Evolutionary conservation across 768 basidiomycete genomes (phyloP).

Genomic region (Hydnomerulius pinastri): DNA sequence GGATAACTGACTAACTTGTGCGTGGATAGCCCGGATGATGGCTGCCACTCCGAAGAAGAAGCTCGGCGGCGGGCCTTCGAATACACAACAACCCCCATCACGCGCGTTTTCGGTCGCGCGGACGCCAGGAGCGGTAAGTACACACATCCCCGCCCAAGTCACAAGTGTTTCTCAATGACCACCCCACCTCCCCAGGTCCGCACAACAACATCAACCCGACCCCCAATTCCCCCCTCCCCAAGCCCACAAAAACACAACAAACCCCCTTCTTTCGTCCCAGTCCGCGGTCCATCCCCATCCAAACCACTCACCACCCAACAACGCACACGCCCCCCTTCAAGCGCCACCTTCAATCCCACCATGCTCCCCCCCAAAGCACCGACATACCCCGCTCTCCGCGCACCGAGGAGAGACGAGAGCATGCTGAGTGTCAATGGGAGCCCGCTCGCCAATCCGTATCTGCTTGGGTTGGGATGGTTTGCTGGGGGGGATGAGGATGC

Average conservation of each 20-base stretch:
- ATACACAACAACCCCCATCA: constrained; percentile 49
- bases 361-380: constrained; percentile 48
- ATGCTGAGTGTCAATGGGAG: constrained; percentile 84
- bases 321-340: constrained; percentile 53
- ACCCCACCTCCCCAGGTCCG: constrained; percentile 32
- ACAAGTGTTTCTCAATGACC: no score
- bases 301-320: constrained; percentile 36
- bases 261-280: constrained; percentile 27
- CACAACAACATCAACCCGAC: constrained; percentile 22
- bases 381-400: constrained; percentile 51
- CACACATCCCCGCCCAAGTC: no score
- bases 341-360: constrained; percentile 70
- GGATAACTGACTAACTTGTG: no score
- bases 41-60: constrained; percentile 56
- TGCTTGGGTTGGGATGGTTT: constrained; percentile 65
- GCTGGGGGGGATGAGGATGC: constrained; percentile 38
- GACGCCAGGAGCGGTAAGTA: constrained; percentile 44
- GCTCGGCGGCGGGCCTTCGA: constrained; percentile 42
- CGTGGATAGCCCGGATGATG: constrained; percentile 43
- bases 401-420: constrained; percentile 73
- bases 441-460: constrained; percentile 77
- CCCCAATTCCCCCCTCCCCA: constrained; percentile 34
- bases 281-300: constrained; percentile 53
- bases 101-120: constrained; percentile 43
- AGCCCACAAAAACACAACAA: constrained; percentile 37